Evolutionary conservation across 1,284 basidiomycete genomes (phyloP).

Genomic region (Thecaphora thlaspeos): DNA sequence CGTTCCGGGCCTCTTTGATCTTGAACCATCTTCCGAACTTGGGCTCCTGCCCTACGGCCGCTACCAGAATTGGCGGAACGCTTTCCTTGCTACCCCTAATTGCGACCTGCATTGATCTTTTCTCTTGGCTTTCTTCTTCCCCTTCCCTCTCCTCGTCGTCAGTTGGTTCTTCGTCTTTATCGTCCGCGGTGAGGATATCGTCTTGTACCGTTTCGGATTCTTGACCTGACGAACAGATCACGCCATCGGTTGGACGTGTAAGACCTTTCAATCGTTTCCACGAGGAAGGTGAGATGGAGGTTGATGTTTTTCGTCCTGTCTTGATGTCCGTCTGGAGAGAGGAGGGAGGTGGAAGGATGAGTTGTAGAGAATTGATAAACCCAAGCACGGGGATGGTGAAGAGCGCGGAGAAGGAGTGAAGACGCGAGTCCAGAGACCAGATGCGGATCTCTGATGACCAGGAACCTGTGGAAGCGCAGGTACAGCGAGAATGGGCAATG

Average conservation of each 20-base stretch:
- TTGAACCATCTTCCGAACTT: slow-evolving; percentile 84
- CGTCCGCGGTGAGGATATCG: too few relatives aligned
- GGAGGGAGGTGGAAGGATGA: slow-evolving; percentile 65
- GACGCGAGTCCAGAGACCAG: slow-evolving; percentile 79
- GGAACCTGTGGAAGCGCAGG: not conserved
- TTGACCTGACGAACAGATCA: too few relatives aligned
- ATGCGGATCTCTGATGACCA: slow-evolving; percentile 65
- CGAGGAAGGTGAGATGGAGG: slow-evolving; percentile 4
- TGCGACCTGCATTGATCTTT: not conserved
- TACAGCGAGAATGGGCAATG: too few relatives aligned
- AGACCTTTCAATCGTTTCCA: slow-evolving; percentile 28
- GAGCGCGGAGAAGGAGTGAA: slow-evolving; percentile 73
- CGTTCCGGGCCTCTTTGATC: slow-evolving; percentile 72
- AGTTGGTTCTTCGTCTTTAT: too few relatives aligned
- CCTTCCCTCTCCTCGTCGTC: not conserved
- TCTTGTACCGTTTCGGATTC: too few relatives aligned
- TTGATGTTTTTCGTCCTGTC: not conserved
- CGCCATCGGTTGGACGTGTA: too few relatives aligned
- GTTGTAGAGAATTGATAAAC: slow-evolving; percentile 84
- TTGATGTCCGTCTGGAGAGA: not conserved
- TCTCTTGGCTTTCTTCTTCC: not conserved
- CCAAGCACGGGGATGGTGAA: slow-evolving; percentile 70
- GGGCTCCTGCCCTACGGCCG: slow-evolving; percentile 81
- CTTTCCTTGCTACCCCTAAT: slow-evolving; percentile 29
- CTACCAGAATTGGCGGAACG: slow-evolving; percentile 66